Base-by-base conservation (phyloP, 352 stramenopile genomes). In the Thraustochytrium sp. region DNA sequence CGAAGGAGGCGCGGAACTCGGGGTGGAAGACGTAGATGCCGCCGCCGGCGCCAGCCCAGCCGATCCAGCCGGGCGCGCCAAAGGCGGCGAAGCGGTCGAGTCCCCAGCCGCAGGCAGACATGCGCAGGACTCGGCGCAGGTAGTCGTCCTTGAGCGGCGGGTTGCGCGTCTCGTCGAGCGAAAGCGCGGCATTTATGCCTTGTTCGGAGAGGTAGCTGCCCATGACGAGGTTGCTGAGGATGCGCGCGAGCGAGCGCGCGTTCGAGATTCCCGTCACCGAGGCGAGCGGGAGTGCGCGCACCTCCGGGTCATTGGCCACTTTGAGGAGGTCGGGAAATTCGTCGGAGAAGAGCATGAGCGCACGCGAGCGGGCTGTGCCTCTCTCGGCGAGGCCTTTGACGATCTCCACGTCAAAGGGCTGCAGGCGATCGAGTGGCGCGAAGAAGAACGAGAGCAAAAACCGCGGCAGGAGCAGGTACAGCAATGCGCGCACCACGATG, bases 21-120 rank as follows among this genome's bases (percentile, higher is more conserved):
- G 68, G 68, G 34, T 80, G n/a, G 38, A 80, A 80, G 9, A 80
- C 68, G 16, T 75, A 9, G 26, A 80, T 34, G 68, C 68, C 76
- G 29, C 68, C 68, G 23, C 68, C 68, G 0, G 31, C 40, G 26
- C 68, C 68, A 26, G 36, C 68, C 68, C 68, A 80, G 13, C 68
- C 68, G 51, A 80, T 44, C 68, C 68, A 80, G 68, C 68, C 68
- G 9, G 31, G 31, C 21, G 31, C 31, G 9, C 51, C 68, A 80
- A 80, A 80, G 40, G 53, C 53, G 11, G 38, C 34, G 3, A 46
- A 80, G 37, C 68, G 48, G 49, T 80, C 68, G 1, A 80, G 68
- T 9, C 68, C 68, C 68, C 68, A 80, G 23, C 68, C 68, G 38
- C 68, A 80, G 34, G 26, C n/a, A 0, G 68, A 80, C n/a, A 80